Conservation (phyloP, 805 yeast species). For the Candida pini region DNA sequence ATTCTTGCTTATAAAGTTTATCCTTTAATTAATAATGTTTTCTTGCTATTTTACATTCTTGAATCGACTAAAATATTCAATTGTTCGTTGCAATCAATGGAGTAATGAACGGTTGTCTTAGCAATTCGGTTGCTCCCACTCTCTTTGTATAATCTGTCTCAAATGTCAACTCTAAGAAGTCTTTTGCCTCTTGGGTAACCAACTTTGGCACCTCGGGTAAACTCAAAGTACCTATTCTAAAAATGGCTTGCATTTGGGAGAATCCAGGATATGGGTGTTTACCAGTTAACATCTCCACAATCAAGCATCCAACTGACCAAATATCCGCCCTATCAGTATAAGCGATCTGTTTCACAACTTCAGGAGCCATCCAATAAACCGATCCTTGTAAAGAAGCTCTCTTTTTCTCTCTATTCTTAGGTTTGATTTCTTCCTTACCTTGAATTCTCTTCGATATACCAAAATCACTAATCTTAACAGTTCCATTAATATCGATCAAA, state of each 20-base stretch:
- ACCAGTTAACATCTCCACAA: slow-evolving; percentile 94
- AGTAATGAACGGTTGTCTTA: slow-evolving; percentile 57
- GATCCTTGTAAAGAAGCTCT: slow-evolving; percentile 91
- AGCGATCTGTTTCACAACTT: slow-evolving; percentile 89
- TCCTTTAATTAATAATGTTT: too few relatives aligned
- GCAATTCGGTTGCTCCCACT: slow-evolving; percentile 65
- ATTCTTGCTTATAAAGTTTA: too few relatives aligned
- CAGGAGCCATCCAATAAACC: slow-evolving; percentile 99
- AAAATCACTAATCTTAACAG: slow-evolving; percentile 60
- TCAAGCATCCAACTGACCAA: slow-evolving; percentile 94
- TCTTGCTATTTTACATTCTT: too few relatives aligned
- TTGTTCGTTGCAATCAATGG: slow-evolving; percentile 39
- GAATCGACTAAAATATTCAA: not conserved
- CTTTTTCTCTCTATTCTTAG: slow-evolving; percentile 41
- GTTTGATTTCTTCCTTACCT: slow-evolving; percentile 26
- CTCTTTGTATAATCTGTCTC: slow-evolving; percentile 69
- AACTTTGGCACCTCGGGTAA: slow-evolving; percentile 75
- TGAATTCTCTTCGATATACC: slow-evolving; percentile 56
- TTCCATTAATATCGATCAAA: slow-evolving; percentile 51
- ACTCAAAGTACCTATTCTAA: slow-evolving; percentile 82
- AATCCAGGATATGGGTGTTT: slow-evolving; percentile 94
- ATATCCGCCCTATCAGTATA: slow-evolving; percentile 92
- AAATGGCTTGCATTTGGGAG: slow-evolving; percentile 95
- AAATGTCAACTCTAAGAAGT: slow-evolving; percentile 63
- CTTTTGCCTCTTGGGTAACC: slow-evolving; percentile 62